phyloP scores from a whole-genome alignment of 2,329 filamentous ascomycete genomes.

The Alternaria consortialis region DNA sequence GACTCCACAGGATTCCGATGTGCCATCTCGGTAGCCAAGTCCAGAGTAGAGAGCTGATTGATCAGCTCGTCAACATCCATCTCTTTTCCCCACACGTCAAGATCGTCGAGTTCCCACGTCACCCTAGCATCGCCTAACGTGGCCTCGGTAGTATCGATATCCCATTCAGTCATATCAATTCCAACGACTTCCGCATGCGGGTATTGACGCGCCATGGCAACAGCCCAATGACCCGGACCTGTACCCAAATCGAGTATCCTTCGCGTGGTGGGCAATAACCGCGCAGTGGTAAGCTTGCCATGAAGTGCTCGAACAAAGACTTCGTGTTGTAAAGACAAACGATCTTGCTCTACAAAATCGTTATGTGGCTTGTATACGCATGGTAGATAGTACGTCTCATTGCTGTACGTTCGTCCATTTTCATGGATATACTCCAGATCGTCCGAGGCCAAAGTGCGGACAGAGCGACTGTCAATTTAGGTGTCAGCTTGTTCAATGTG shows the following conservation, averaged over 20 bases:
- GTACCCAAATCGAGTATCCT: slow-evolving; percentile 57
- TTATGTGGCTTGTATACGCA: slow-evolving; percentile 51
- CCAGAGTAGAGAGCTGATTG: slow-evolving; percentile 30
- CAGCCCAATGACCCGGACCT: slow-evolving; percentile 61
- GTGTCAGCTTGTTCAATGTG: slow-evolving; percentile 10
- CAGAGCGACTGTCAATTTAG: slow-evolving; percentile 39
- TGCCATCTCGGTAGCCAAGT: slow-evolving; percentile 36
- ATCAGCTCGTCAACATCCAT: slow-evolving; percentile 38
- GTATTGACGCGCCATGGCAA: slow-evolving; percentile 56
- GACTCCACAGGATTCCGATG: slow-evolving; percentile 32
- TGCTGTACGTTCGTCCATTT: slow-evolving; percentile 69
- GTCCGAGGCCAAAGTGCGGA: slow-evolving; percentile 53
- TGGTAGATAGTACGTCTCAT: slow-evolving; percentile 70
- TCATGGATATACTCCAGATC: slow-evolving; percentile 67
- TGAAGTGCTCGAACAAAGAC: slow-evolving; percentile 61
- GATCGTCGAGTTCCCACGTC: slow-evolving; percentile 51
- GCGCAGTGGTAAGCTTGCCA: slow-evolving; percentile 49
- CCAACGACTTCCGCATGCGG: slow-evolving; percentile 60
- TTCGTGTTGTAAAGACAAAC: slow-evolving; percentile 69
- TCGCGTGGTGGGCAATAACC: slow-evolving; percentile 32
- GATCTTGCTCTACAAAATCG: slow-evolving; percentile 70
- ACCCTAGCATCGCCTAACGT: slow-evolving; percentile 38
- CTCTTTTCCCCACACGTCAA: slow-evolving; percentile 48
- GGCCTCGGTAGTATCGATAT: slow-evolving; percentile 59
- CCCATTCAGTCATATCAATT: slow-evolving; percentile 60